phyloP scores from a whole-genome alignment of 306 rosid genomes.

The Sicyos baderoa region DNA sequence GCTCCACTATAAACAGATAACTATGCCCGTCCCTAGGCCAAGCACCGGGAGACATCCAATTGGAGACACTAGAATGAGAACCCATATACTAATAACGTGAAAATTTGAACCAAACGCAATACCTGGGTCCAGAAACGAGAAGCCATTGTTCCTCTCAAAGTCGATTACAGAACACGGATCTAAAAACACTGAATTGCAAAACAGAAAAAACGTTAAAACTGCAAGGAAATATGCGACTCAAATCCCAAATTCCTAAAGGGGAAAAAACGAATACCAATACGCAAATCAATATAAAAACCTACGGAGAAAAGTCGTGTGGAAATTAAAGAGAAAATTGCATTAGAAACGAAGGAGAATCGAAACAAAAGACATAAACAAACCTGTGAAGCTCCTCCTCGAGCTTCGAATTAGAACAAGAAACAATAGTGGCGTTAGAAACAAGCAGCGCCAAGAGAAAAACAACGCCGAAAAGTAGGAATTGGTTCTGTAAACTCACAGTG shows the following conservation, averaged over 20 bases:
- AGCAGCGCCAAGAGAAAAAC: not conserved
- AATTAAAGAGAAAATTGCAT: not conserved
- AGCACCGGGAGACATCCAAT: too few relatives aligned
- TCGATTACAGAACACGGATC: constrained; percentile 12
- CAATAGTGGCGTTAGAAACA: not conserved
- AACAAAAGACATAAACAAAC: not conserved
- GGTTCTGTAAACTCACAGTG: not conserved
- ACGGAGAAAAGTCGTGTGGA: not conserved
- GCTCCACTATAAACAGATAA: too few relatives aligned
- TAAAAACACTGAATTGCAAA: not conserved
- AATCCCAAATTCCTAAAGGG: not conserved
- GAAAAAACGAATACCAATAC: not conserved
- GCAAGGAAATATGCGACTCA: not conserved
- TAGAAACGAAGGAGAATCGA: not conserved
- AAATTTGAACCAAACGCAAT: not conserved
- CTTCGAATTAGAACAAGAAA: not conserved
- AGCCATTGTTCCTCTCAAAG: constrained; percentile 25
- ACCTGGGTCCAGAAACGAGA: constrained; percentile 58
- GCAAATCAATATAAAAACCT: not conserved
- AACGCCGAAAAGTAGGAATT: not conserved
- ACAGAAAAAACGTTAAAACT: not conserved
- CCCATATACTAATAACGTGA: not conserved
- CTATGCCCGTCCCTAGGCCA: too few relatives aligned
- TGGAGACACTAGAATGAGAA: not conserved
- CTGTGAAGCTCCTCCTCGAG: not conserved